Base-by-base conservation (phyloP, 768 basidiomycete genomes). In the Leccinum truebloodii region DNA sequence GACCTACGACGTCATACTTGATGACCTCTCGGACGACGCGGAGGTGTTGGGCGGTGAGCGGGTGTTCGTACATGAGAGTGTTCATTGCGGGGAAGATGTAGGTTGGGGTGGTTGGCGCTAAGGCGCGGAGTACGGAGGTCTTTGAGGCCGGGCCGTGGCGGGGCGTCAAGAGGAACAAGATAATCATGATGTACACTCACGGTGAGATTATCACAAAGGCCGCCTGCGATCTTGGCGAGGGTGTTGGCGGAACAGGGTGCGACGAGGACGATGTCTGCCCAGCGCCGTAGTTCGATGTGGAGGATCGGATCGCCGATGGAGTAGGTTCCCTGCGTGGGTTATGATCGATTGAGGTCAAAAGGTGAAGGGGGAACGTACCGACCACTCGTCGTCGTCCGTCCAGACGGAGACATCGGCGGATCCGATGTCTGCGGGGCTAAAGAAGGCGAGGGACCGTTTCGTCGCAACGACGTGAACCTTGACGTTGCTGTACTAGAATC, bases 11-110 rank as follows among this genome's bases (percentile, higher is more conserved):
- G 24, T 83, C 76, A 70, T 98, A 99, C 13, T 83, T 80, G 10
- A 98, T 81, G 44, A 90, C 81, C 1, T 95, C 90, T 28, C 79
- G 80, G 6, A 96, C 81, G 41, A 90, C 69, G 24, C 85, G 82
- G 48, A 98, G 75, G 69, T 99, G 97, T 63, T 90, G 85, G 1
- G 85, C 83, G 1, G 97, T 98, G 50, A 98, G 80, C 20, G 94
- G 94, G 71, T 98, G 95, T 60, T 91, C 86, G 70, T 92, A 98
- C 96, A 99, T 99, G 65, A 93, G 79, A 2, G 97, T 98, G 73
- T 99, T 99, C 96, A 98, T 99, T 0, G 96, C 97, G 2, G 96
- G 96, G 70, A 95, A 98, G 39, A 98, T 75, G 69, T 89, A 94
- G 7, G 93, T 94, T 7, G 91, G 90, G 0, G 93, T 97, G 5